Conservation (phyloP, 306 rosid genomes). For the Medicago ruthenica region DNA sequence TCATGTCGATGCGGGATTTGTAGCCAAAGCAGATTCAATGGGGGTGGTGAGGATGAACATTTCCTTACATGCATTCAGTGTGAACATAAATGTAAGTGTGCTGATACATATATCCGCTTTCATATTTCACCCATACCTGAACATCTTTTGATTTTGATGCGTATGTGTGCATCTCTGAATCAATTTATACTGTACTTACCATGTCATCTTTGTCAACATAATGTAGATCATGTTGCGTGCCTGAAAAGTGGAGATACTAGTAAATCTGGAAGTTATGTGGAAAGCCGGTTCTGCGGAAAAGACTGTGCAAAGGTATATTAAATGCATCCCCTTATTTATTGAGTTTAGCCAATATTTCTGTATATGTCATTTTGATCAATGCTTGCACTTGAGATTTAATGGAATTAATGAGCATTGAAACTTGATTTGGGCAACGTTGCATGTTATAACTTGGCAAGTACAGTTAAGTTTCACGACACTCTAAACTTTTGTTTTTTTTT, state of each 20-base stretch:
- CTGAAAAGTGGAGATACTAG: slow-evolving; percentile 41
- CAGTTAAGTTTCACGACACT: slow-evolving; percentile 13
- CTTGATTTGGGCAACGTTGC: not conserved
- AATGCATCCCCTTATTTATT: slow-evolving; percentile 13
- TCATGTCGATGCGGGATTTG: slow-evolving; percentile 81
- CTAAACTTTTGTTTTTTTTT: slow-evolving; percentile 33
- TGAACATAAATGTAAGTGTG: slow-evolving; percentile 69
- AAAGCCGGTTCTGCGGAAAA: slow-evolving; percentile 70
- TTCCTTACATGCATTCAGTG: slow-evolving; percentile 74
- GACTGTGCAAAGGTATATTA: slow-evolving; percentile 69
- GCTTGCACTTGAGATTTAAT: not conserved
- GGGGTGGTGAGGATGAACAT: slow-evolving; percentile 43
- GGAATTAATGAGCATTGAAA: slow-evolving; percentile 17
- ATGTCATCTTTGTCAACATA: slow-evolving; percentile 37
- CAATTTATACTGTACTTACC: slow-evolving; percentile 22
- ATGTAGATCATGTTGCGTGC: slow-evolving; percentile 79
- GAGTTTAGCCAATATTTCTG: not conserved
- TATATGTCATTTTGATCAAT: not conserved
- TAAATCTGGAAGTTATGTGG: slow-evolving; percentile 41
- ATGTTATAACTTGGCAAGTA: slow-evolving; percentile 10
- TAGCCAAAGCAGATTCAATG: slow-evolving; percentile 50
- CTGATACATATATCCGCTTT: slow-evolving; percentile 24
- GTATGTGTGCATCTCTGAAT: slow-evolving; percentile 16
- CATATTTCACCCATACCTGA: slow-evolving; percentile 6
- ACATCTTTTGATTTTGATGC: slow-evolving; percentile 9